phyloP scores from a whole-genome alignment of 1,139 yeast genomes.

The Saccharomyces hybrid region DNA sequence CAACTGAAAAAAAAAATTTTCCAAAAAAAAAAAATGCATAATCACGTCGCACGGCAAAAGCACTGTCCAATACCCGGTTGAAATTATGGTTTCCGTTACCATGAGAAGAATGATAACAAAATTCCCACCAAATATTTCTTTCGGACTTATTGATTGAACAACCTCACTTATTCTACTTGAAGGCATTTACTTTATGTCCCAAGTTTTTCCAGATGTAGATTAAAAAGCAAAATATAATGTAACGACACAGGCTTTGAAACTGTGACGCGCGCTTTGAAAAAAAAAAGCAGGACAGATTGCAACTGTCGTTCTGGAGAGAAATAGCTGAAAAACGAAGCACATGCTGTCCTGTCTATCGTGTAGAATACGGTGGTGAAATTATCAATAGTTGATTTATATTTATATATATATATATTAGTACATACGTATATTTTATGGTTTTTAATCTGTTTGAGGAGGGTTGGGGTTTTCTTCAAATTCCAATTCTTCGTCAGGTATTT shows the following conservation, averaged over 20 bases:
- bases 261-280: no score
- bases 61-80: not conserved
- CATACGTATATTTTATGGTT: no score
- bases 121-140: not conserved
- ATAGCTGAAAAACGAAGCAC: not conserved
- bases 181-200: no score
- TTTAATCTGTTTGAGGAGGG: slow-evolving; percentile 10
- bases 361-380: not conserved
- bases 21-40: not conserved
- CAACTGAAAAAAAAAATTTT: not conserved
- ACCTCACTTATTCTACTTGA: no score
- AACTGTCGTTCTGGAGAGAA: no score
- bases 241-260: no score
- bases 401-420: not conserved
- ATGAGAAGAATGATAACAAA: not conserved
- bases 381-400: not conserved
- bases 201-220: no score
- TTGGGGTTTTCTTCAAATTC: slow-evolving; percentile 31
- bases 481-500: slow-evolving; percentile 37
- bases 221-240: no score
- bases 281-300: no score
- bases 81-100: not conserved
- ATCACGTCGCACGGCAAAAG: not conserved
- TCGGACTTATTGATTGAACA: no score
- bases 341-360: not conserved